Conservation (phyloP, 768 basidiomycete genomes). For the Termitomyces sp. region DNA sequence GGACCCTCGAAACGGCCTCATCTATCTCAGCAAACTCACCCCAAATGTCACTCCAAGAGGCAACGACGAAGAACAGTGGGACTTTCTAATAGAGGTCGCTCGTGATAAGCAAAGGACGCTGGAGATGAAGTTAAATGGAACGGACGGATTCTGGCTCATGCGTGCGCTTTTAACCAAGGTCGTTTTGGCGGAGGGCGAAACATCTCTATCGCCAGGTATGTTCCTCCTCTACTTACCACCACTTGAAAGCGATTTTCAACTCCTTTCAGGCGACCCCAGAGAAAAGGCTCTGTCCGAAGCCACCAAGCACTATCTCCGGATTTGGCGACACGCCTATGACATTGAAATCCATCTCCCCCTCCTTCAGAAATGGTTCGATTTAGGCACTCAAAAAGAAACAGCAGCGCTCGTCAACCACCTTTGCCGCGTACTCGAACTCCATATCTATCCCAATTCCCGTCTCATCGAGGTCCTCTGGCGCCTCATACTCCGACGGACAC, state of each 20-base stretch:
- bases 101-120: constrained; percentile 35
- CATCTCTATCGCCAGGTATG: constrained; percentile 8
- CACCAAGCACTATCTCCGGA: constrained; percentile 35
- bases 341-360: constrained; percentile 46
- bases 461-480: constrained; percentile 41
- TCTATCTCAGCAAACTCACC: constrained; percentile 28
- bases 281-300: constrained; percentile 27
- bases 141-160: constrained; percentile 68
- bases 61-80: constrained; percentile 39
- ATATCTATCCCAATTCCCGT: constrained; percentile 28
- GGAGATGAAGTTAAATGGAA: constrained; percentile 28
- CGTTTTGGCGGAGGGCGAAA: constrained; percentile 18
- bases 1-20: constrained; percentile 17
- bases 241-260: neutral
- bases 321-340: constrained; percentile 32
- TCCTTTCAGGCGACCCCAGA: constrained; percentile 15
- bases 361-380: constrained; percentile 35
- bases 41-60: constrained; percentile 18
- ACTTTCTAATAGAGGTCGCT: constrained; percentile 41
- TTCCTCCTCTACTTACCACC: neutral
- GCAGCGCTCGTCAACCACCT: constrained; percentile 31
- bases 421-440: constrained; percentile 30
- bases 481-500: constrained; percentile 26
- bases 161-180: constrained; percentile 35
- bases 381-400: constrained; percentile 22